A percentile compares a stretch with the other conserved stretches of the same genome.
phyloP scores from a whole-genome alignment of 176 grass and related monocot species.

The Otatea glauca region DNA sequence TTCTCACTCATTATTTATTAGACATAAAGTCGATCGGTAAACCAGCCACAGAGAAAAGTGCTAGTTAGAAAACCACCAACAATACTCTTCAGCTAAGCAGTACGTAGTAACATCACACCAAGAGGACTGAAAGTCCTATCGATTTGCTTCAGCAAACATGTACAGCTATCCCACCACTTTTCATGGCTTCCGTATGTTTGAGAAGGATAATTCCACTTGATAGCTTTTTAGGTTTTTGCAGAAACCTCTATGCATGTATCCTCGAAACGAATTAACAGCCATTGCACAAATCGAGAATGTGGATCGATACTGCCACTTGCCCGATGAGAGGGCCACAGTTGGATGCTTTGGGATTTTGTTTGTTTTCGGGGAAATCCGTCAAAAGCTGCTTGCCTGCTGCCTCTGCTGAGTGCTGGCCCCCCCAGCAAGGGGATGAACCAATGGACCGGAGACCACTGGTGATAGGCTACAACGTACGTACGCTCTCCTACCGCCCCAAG shows the following conservation, averaged over 20 bases:
- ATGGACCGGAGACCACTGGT: not conserved
- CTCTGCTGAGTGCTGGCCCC: not conserved
- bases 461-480: not conserved
- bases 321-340: not conserved
- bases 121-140: not conserved
- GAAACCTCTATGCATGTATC: not conserved
- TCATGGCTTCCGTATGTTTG: too few relatives aligned
- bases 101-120: not conserved
- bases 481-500: conserved; percentile 29
- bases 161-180: not conserved
- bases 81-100: not conserved
- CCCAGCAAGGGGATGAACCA: not conserved
- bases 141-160: not conserved
- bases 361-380: not conserved
- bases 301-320: not conserved
- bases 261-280: not conserved
- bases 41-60: not conserved
- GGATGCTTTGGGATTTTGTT: conserved; percentile 29
- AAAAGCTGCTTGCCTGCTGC: conserved; percentile 5
- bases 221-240: not conserved
- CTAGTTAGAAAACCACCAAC: not conserved
- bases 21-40: too few relatives aligned
- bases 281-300: not conserved
- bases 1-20: too few relatives aligned
- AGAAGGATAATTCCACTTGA: not conserved